Conservation (phyloP, 2,329 filamentous ascomycete genomes). For the Tolypocladium guangdongense region DNA sequence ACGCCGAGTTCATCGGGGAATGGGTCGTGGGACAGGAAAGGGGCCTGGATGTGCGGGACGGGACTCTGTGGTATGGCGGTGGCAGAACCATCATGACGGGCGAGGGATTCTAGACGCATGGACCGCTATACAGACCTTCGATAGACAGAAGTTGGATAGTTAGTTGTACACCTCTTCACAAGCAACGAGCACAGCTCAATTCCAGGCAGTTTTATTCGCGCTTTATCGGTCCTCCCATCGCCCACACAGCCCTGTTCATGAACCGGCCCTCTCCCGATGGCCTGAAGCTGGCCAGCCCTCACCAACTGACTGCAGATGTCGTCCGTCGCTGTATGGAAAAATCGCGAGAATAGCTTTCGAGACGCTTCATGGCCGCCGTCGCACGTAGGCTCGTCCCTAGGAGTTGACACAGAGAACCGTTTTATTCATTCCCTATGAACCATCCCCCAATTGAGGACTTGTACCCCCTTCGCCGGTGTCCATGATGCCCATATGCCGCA, state of each 20-base stretch:
- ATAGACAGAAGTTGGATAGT: background rate
- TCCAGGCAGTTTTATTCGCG: background rate
- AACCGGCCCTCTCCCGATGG: background rate
- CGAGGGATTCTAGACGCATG: conserved; percentile 42
- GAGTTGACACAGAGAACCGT: conserved; percentile 11
- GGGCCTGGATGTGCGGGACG: conserved; percentile 65
- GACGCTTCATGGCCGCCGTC: background rate
- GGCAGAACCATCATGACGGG: conserved; percentile 58
- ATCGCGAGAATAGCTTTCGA: background rate
- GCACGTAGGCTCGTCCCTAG: background rate
- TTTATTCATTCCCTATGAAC: conserved; percentile 35
- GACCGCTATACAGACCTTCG: background rate
- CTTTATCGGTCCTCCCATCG: too few relatives aligned
- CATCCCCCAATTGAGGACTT: conserved; percentile 31
- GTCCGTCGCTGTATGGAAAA: background rate
- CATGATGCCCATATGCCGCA: conserved; percentile 35
- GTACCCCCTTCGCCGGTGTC: conserved; percentile 37
- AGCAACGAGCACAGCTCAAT: background rate
- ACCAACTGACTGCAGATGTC: background rate
- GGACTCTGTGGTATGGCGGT: conserved; percentile 78
- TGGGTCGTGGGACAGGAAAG: conserved; percentile 84
- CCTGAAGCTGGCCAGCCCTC: background rate
- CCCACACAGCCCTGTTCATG: background rate
- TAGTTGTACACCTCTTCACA: background rate
- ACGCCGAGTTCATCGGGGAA: conserved; percentile 44